phyloP scores from a whole-genome alignment of 495 filamentous ascomycete genomes.

The Polyplosphaeria fusca region DNA sequence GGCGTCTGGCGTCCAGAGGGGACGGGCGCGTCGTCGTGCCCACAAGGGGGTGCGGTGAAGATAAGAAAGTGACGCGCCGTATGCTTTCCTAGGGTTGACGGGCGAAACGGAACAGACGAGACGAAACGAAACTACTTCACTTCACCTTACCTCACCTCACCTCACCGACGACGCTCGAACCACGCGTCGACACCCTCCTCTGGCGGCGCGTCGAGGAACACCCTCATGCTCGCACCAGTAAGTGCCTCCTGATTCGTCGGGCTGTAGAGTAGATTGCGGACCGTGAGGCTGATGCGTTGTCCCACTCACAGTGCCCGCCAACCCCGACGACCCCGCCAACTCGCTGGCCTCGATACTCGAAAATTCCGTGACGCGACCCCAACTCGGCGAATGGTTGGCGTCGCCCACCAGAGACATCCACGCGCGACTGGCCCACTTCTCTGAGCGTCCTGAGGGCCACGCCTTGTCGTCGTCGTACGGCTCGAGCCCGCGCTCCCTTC shows the following conservation, averaged over 20 bases:
- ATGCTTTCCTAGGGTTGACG: background rate
- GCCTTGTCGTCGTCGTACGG: background rate
- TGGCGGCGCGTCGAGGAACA: background rate
- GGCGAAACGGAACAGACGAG: slow-evolving; percentile 12
- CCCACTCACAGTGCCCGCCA: slow-evolving; percentile 12
- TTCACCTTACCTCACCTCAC: background rate
- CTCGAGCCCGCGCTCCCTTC: slow-evolving; percentile 3
- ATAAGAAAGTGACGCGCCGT: slow-evolving; percentile 12
- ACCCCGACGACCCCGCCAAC: slow-evolving; percentile 5
- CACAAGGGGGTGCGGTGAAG: background rate
- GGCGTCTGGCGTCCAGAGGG: background rate
- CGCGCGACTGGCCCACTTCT: slow-evolving; percentile 28
- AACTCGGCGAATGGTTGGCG: slow-evolving; percentile 22
- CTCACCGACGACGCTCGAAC: background rate
- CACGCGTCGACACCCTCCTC: background rate
- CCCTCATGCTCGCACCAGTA: background rate
- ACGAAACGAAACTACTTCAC: slow-evolving; percentile 16
- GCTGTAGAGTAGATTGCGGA: background rate
- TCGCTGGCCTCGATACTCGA: slow-evolving; percentile 20
- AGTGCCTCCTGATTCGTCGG: slow-evolving; percentile 1
- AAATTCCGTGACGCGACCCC: slow-evolving; percentile 12
- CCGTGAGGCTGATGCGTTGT: slow-evolving; percentile 23
- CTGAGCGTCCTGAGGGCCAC: slow-evolving; percentile 11
- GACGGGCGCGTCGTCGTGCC: background rate
- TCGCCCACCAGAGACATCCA: slow-evolving; percentile 25